These are phyloP conservation scores for Lagenidium giganteum DNA, from an alignment of 352 stramenopile genomes.

Conservation along the genomic window DNA sequence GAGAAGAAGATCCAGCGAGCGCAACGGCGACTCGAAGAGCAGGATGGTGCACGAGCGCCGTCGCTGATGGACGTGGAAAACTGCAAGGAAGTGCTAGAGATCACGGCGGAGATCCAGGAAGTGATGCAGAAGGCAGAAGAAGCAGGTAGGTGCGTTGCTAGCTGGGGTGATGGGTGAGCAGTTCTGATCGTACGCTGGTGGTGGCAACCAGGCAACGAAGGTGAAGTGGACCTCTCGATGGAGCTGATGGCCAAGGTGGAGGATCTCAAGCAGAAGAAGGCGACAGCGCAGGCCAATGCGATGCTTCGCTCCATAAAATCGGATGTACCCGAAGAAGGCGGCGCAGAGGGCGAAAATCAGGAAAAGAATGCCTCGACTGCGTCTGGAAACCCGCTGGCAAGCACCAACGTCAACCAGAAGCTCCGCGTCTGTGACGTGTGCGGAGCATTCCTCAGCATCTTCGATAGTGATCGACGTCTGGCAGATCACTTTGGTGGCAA, in stretches of 20 bases:
- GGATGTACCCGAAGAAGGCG: constrained; percentile 2
- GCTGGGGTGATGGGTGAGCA: too few relatives aligned
- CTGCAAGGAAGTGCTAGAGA: constrained; percentile 61
- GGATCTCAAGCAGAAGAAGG: constrained; percentile 52
- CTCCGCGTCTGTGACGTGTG: constrained; percentile 90
- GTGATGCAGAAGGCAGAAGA: constrained; percentile 52
- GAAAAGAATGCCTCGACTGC: background rate
- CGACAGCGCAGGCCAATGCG: constrained; percentile 29
- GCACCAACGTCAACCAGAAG: constrained; percentile 71
- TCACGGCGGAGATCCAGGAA: constrained; percentile 71
- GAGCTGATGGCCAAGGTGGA: constrained; percentile 62
- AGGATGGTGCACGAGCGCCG: constrained; percentile 36
- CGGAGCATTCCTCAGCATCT: constrained; percentile 89
- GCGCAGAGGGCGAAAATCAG: background rate
- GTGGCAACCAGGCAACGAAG: constrained; percentile 44
- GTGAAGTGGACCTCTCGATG: constrained; percentile 50
- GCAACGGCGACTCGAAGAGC: constrained; percentile 65
- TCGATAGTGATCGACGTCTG: constrained; percentile 86
- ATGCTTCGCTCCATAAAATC: constrained; percentile 37
- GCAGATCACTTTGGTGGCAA: constrained; percentile 90
- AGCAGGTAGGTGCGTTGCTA: constrained; percentile 14
- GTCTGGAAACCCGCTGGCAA: constrained; percentile 14
- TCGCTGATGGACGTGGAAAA: constrained; percentile 47
- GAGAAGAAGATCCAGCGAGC: constrained; percentile 78
- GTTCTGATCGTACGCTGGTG: too few relatives aligned